Percentiles rank a stretch among this genome's conserved stretches.
Conservation (phyloP, 805 yeast genomes). For the Kregervanrija fluxuum region DNA sequence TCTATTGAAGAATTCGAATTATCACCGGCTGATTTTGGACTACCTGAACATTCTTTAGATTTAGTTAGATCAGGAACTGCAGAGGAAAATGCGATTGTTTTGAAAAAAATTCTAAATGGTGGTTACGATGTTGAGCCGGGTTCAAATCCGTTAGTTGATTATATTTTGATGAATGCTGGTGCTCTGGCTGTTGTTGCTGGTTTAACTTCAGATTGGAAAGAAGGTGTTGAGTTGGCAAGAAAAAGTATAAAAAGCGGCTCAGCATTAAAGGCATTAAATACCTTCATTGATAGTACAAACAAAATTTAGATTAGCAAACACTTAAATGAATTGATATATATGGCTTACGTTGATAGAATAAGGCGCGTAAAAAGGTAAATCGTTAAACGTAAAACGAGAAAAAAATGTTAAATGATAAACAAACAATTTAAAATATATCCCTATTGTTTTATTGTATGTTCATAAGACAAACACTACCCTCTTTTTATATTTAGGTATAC, state of each 20-base stretch:
- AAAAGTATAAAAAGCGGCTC: conserved; percentile 58
- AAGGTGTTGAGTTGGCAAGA: conserved; percentile 72
- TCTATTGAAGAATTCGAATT: conserved; percentile 36
- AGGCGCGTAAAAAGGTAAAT: too few species aligned
- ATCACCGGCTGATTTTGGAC: conserved; percentile 74
- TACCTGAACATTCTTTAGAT: conserved; percentile 61
- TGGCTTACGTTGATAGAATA: not conserved
- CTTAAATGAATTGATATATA: conserved; percentile 6
- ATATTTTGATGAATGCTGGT: conserved; percentile 83
- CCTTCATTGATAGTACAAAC: conserved; percentile 38
- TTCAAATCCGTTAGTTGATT: conserved; percentile 70
- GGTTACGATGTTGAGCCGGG: conserved; percentile 35
- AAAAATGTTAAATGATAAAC: too few species aligned
- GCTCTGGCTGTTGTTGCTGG: conserved; percentile 82
- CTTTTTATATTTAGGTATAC: not conserved
- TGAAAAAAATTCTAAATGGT: conserved; percentile 37
- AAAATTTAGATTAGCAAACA: not conserved
- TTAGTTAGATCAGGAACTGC: conserved; percentile 84
- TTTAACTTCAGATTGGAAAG: conserved; percentile 56
- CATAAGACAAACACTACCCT: not conserved
- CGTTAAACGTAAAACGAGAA: not conserved
- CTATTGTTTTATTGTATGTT: too few species aligned
- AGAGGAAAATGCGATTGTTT: conserved; percentile 62
- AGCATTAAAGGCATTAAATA: conserved; percentile 53
- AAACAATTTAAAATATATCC: too few species aligned